A percentile compares a stretch with the other conserved stretches of the same genome.
phyloP scores from a whole-genome alignment of 2,329 filamentous ascomycete species.

The Trichophyton mentagrophytes region DNA sequence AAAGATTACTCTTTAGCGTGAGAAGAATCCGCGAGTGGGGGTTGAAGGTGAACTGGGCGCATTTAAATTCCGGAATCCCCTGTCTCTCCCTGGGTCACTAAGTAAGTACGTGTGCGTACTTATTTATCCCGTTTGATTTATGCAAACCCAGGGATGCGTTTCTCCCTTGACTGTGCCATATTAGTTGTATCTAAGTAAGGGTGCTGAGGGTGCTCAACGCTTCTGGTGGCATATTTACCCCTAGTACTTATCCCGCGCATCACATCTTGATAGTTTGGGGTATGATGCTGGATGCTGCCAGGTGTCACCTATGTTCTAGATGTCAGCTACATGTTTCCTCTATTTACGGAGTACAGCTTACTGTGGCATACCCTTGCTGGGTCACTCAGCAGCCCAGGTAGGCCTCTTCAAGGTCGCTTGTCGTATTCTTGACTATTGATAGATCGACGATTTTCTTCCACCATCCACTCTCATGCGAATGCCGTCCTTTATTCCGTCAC shows the following conservation, averaged over 20 bases:
- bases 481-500: background rate
- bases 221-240: background rate
- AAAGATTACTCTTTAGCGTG: background rate
- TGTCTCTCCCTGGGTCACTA: background rate
- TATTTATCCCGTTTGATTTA: conserved; percentile 1
- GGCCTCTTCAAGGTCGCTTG: background rate
- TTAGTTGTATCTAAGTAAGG: background rate
- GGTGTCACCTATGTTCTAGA: conserved; percentile 2
- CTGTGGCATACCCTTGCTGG: background rate
- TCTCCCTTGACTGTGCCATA: background rate
- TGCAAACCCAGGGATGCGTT: conserved; percentile 2
- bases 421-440: background rate
- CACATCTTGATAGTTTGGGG: background rate
- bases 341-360: background rate
- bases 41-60: background rate
- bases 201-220: background rate
- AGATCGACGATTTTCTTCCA: background rate
- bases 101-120: background rate
- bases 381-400: background rate
- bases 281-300: background rate
- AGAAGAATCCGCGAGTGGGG: background rate
- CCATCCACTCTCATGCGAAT: background rate
- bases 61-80: conserved; percentile 4
- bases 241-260: background rate
- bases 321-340: background rate